Percentiles rank a stretch among this genome's conserved stretches.
Evolutionary conservation across 2,329 filamentous ascomycete genomes (phyloP).

Genomic region (Aspergillus tamarii): DNA sequence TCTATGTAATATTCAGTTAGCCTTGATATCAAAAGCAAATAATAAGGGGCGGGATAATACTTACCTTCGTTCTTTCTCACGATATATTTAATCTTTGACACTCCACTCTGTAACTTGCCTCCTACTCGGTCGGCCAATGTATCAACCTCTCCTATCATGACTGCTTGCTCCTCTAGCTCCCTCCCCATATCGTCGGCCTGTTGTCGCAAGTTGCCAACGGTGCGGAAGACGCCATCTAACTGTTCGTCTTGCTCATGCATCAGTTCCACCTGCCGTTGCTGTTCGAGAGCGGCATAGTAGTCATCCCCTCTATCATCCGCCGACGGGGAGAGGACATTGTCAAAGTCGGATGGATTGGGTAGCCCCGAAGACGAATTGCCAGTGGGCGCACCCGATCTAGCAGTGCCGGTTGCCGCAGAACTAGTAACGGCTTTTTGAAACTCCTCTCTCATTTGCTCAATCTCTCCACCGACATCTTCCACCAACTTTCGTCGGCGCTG

Average conservation of each 20-base stretch:
- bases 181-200: conserved; percentile 96
- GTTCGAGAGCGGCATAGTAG: conserved; percentile 81
- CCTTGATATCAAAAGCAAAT: background rate
- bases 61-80: conserved; percentile 89
- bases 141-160: conserved; percentile 86
- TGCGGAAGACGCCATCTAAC: conserved; percentile 88
- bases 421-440: conserved; percentile 63
- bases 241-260: conserved; percentile 95
- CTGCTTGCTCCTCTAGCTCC: conserved; percentile 91
- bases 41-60: conserved; percentile 31
- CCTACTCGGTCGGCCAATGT: conserved; percentile 83
- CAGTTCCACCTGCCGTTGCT: conserved; percentile 86
- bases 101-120: conserved; percentile 79
- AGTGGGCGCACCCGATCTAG: background rate
- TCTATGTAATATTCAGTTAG: conserved; percentile 45
- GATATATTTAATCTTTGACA: conserved; percentile 83
- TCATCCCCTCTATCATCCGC: conserved; percentile 58
- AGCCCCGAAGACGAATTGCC: conserved; percentile 42
- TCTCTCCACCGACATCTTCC: conserved; percentile 83
- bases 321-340: conserved; percentile 40
- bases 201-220: conserved; percentile 84
- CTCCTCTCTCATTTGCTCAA: conserved; percentile 87
- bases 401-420: conserved; percentile 26
- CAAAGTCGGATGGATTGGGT: conserved; percentile 64
- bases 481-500: conserved; percentile 78